Base-by-base conservation (phyloP, 257 asterid genomes). In the Solanum medicagineum region DNA sequence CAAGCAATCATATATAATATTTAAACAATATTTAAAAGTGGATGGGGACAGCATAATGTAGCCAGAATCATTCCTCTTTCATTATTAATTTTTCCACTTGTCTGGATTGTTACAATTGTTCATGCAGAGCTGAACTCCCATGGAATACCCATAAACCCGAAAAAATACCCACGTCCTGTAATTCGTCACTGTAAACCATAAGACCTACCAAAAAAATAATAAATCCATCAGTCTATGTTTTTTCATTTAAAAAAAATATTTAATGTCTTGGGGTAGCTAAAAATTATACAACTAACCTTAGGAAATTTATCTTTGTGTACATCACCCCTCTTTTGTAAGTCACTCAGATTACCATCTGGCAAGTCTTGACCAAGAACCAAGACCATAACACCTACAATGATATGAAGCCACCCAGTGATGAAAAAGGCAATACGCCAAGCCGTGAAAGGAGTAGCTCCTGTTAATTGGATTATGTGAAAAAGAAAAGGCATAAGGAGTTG, bases 401-500 rank as follows among this genome's bases (percentile, higher is more conserved):
- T 73, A 85, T 85, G 87, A 77, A 85, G 66, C 83, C 73, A 85
- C 14, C 84, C 87, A 29, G 87, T 84, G 12, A 85, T 79, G 44
- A 85, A 44, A 75, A 85, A 85, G 20, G 87, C 87, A 10, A 85
- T 75, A 24, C 87, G 63, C 87, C 87, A 85, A 22, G 87, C 84
- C 11, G 87, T 85, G 40, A 85, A 85, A 9, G 87, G 87, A 62
- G 87, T 85, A 17, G 79, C 87, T 75, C 84, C 87, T 3, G 84
- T 45, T 6, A 75, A 19, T 63, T 75, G 69, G 17, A 85, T 59
- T 14, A 85, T 14, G 53, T 63, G 87, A 10, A 49, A 85, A n/a
- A 85, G 87, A 75, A 85, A 85, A 26, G 87, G 87, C 87, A 85
- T 85, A 16, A 85, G 59, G 32, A 85, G 74, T 29, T 85, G 87